These are phyloP conservation scores for Xylariaceae sp. DNA, from an alignment of 2,329 filamentous ascomycete species.

Conservation along the genomic window DNA sequence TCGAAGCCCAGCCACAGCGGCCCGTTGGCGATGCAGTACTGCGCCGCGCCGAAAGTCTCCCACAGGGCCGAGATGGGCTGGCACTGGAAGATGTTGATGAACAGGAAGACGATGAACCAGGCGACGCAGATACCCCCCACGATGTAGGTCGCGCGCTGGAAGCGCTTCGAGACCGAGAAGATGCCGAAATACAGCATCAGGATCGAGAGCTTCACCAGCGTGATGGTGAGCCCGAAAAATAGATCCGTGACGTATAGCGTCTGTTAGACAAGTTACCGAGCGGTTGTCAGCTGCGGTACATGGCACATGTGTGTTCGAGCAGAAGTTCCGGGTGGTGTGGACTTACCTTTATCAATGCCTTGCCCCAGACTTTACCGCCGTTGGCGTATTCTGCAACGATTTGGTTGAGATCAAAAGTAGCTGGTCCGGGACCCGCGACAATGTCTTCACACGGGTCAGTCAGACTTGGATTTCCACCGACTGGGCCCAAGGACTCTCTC, in stretches of 20 bases:
- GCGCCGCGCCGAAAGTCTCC: background rate
- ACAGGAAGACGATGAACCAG: background rate
- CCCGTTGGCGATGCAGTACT: background rate
- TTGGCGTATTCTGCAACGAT: background rate
- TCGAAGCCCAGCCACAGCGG: background rate
- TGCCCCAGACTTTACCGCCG: background rate
- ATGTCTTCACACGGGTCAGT: background rate
- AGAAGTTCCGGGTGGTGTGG: no score
- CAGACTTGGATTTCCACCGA: background rate
- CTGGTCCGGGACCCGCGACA: background rate
- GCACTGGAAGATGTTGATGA: slow-evolving; percentile 34
- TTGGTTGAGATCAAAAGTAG: background rate
- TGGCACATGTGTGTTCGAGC: background rate
- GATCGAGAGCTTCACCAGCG: background rate
- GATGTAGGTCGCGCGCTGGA: background rate
- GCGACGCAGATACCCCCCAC: background rate
- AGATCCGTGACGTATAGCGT: background rate
- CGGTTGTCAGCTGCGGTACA: background rate
- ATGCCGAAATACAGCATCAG: background rate
- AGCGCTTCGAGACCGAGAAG: background rate
- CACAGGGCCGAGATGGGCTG: background rate
- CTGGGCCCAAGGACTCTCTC: background rate
- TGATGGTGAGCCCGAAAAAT: slow-evolving; percentile 1
- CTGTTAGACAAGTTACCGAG: background rate
- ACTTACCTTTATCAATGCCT: background rate